Percentiles rank a stretch among this genome's conserved stretches.
Evolutionary conservation across 176 grass and related monocot genomes (phyloP).

Genomic region (Oryza longistaminata): DNA sequence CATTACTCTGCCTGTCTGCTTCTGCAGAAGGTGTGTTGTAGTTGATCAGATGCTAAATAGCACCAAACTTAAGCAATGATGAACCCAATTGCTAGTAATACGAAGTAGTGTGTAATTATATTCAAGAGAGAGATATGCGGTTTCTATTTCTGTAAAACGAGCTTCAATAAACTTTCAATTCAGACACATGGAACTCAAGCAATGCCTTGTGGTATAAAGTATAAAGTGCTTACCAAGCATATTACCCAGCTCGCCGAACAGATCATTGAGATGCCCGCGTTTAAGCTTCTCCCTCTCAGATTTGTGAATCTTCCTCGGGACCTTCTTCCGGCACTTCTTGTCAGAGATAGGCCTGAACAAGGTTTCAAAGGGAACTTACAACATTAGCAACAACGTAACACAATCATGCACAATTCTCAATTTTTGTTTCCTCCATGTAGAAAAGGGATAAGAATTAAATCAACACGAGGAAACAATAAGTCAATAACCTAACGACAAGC

Average conservation of each 20-base stretch:
- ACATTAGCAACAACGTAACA: background rate
- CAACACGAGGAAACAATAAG: background rate
- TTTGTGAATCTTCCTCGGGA: constrained; percentile 66
- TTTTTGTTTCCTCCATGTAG: background rate
- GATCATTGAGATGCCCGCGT: constrained; percentile 78
- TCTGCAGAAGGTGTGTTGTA: constrained; percentile 53
- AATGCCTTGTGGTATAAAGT: background rate
- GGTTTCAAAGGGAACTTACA: background rate
- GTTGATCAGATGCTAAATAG: constrained; percentile 15
- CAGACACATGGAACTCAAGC: background rate
- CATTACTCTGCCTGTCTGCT: constrained; percentile 71
- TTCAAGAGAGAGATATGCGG: background rate
- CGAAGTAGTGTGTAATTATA: background rate
- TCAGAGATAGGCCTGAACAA: constrained; percentile 44
- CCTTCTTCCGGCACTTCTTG: constrained; percentile 59
- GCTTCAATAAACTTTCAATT: background rate
- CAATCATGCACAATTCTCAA: background rate
- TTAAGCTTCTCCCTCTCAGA: constrained; percentile 89
- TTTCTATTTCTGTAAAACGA: background rate
- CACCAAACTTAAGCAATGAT: background rate
- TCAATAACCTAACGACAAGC: background rate
- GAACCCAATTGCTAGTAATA: background rate
- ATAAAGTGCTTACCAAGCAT: constrained; percentile 57
- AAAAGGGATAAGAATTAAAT: background rate
- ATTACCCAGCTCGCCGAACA: constrained; percentile 55